Evolutionary conservation across 2,329 filamentous ascomycete genomes (phyloP), one percentile per base, ranked within the genome.

Genomic region (Neoscytalidium dimidiatum): DNA sequence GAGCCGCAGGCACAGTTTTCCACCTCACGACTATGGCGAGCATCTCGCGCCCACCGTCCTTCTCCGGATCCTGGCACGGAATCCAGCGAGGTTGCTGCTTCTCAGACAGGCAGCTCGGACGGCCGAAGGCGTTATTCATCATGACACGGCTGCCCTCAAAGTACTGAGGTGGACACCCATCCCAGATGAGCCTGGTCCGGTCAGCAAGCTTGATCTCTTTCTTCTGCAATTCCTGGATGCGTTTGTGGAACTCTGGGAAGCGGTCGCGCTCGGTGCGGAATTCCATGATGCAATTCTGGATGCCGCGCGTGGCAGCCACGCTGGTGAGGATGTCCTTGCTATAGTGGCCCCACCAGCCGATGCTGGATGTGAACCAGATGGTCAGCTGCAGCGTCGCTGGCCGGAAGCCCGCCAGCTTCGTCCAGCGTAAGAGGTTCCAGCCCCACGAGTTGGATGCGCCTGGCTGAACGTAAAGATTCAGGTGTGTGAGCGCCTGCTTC

Each of bases 341-440:
- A 41, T 60, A 26, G 41, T 60, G 28, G 28, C 17, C 23, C 56
- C 56, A 60, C 56, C 56, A 60, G 28, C n/a, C 11, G 26, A 21
- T 44, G n/a, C 28, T 4, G 2, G 56, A 60, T 5, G 56, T 48
- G 41, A 60, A 60, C 56, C 56, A 60, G n/a, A 60, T 31, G 26
- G 56, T 60, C 56, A 60, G 56, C 41, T 60, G 56, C 28, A 60
- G 56, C 28, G 56, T 60, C 17, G 21, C 41, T 11, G 56, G 56
- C 6, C 11, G n/a, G 41, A 60, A 60, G 41, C 21, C 28, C 9
- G 35, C 35, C 38, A 31, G n/a, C 56, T 60, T 60, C 9, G 56
- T 60, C 56, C 56, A 60, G 11, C 56, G 38, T 4, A 60, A 28
- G 3, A 60, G 56, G 28, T 60, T 46, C 56, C 56, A 60, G 26